Percentiles rank a stretch among this genome's conserved stretches.
These are phyloP conservation scores for Lepraria neglecta DNA, from an alignment of 495 filamentous ascomycete species.

Conservation along the genomic window DNA sequence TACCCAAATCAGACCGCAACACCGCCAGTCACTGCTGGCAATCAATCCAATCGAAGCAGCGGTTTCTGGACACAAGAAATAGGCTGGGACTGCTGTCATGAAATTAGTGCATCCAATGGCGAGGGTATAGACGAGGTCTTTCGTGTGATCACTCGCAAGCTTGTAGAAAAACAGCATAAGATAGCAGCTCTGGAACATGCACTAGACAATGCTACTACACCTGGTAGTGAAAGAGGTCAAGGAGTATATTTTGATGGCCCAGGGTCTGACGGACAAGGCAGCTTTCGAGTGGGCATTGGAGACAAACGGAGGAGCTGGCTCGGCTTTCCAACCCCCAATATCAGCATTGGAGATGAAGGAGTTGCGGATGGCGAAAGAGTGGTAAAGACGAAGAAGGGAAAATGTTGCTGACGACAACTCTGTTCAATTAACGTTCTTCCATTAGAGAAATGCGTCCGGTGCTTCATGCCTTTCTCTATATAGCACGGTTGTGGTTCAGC, in stretches of 20 bases:
- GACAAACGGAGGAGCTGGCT: slow-evolving; percentile 49
- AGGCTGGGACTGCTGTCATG: slow-evolving; percentile 94
- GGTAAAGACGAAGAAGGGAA: slow-evolving; percentile 28
- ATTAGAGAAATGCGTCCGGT: slow-evolving; percentile 1
- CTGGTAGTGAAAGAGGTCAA: slow-evolving; percentile 24
- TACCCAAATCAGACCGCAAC: slow-evolving; percentile 58
- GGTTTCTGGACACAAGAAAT: slow-evolving; percentile 89
- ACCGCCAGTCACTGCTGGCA: slow-evolving; percentile 55
- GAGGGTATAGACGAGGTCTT: slow-evolving; percentile 98
- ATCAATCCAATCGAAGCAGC: slow-evolving; percentile 58
- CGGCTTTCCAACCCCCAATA: slow-evolving; percentile 42
- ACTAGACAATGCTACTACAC: slow-evolving; percentile 24
- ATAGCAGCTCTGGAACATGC: slow-evolving; percentile 50
- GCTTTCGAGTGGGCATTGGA: slow-evolving; percentile 40
- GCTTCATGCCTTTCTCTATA: neutral
- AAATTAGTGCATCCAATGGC: slow-evolving; percentile 89
- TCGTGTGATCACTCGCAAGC: slow-evolving; percentile 83
- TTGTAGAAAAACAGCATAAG: slow-evolving; percentile 83
- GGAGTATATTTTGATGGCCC: slow-evolving; percentile 28
- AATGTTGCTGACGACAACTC: slow-evolving; percentile 37
- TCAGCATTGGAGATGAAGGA: slow-evolving; percentile 34
- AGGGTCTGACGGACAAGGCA: slow-evolving; percentile 36
- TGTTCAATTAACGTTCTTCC: neutral
- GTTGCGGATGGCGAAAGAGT: slow-evolving; percentile 3
- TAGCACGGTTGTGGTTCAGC: neutral